phyloP scores from a whole-genome alignment of 371 early-diverging fungal genomes.

The Phascolomyces articulosus region DNA sequence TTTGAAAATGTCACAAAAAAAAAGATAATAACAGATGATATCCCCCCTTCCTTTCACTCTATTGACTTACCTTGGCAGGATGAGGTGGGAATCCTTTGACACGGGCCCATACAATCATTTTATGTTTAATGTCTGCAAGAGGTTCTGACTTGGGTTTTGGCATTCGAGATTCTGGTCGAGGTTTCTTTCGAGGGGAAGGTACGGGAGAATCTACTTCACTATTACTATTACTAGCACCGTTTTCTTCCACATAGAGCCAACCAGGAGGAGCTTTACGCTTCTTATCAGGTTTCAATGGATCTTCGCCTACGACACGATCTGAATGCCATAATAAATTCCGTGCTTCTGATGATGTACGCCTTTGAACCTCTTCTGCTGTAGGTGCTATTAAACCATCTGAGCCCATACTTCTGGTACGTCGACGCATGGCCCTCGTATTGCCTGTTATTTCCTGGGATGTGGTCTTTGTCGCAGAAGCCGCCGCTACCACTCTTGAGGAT shows the following conservation, averaged over 20 bases:
- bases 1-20: no score
- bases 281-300: constrained; percentile 13
- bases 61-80: constrained; percentile 36
- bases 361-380: constrained; percentile 18
- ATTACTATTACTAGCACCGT: not conserved
- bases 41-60: not conserved
- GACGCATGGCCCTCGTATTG: constrained; percentile 7
- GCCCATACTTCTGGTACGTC: constrained; percentile 29
- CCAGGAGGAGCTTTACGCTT: constrained; percentile 28
- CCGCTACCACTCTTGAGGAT: no score
- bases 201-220: not conserved
- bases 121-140: constrained; percentile 17
- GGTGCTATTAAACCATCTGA: constrained; percentile 22
- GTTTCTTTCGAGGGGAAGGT: not conserved
- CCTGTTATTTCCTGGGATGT: no score
- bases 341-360: constrained; percentile 21
- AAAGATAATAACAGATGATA: no score
- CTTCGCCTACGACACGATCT: not conserved
- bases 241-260: constrained; percentile 24
- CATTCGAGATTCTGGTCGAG: not conserved
- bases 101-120: constrained; percentile 46
- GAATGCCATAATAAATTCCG: constrained; percentile 24
- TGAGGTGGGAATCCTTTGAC: constrained; percentile 49
- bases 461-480: no score
- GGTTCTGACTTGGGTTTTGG: not conserved